phyloP scores from a whole-genome alignment of 352 stramenopile genomes.

The Globisporangium mamillatum region DNA sequence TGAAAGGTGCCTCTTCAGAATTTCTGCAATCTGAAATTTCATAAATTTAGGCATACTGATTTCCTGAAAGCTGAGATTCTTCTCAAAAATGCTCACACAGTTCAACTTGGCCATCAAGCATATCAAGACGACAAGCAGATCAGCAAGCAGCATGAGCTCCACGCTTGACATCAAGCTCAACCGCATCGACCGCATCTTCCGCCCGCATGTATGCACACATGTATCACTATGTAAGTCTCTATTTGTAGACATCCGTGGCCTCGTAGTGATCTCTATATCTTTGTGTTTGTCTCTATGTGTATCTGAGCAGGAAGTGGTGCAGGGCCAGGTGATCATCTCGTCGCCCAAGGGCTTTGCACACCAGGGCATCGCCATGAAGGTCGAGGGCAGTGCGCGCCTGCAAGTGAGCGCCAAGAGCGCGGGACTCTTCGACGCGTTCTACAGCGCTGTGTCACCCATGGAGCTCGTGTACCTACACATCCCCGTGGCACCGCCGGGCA shows the following conservation, averaged over 20 bases:
- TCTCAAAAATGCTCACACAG: background rate
- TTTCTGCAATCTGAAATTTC: background rate
- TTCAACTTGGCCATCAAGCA: slow-evolving; percentile 3
- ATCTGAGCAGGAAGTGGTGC: slow-evolving; percentile 61
- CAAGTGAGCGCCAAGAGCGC: slow-evolving; percentile 79
- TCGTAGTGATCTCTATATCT: background rate
- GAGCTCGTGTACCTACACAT: slow-evolving; percentile 87
- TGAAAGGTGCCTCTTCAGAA: background rate
- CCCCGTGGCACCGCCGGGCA: slow-evolving; percentile 57
- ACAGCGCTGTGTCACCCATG: slow-evolving; percentile 68
- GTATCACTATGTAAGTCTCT: background rate
- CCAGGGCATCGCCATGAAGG: slow-evolving; percentile 78
- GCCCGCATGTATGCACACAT: slow-evolving; percentile 68
- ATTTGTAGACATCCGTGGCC: background rate
- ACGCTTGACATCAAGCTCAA: slow-evolving; percentile 85
- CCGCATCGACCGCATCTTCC: slow-evolving; percentile 84
- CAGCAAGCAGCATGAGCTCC: slow-evolving; percentile 51
- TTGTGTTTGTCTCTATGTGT: background rate
- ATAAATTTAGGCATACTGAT: no score
- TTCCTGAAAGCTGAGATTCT: background rate
- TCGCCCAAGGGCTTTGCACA: slow-evolving; percentile 83
- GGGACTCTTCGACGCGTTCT: slow-evolving; percentile 83
- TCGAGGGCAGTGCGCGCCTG: slow-evolving; percentile 77
- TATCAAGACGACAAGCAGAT: background rate
- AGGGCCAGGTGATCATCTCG: slow-evolving; percentile 83